Conservation (phyloP, 1,284 basidiomycete species). For the Waitea zeae region DNA sequence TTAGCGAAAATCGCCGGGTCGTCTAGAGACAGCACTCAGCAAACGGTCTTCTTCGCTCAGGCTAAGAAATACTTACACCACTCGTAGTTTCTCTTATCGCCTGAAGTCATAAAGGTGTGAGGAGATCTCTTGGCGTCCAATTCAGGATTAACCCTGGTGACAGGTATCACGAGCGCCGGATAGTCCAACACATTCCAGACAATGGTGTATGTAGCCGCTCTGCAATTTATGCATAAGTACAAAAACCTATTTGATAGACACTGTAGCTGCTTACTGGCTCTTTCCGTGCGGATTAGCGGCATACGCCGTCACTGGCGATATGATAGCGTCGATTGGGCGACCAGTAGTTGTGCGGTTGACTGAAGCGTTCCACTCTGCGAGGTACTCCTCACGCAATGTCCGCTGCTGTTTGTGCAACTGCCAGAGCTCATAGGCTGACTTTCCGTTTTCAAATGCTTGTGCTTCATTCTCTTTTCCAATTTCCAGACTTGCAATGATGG, state of each 20-base stretch:
- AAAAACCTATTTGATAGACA: background rate
- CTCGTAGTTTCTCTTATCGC: slow-evolving; percentile 23
- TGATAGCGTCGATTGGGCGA: slow-evolving; percentile 27
- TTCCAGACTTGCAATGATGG: slow-evolving; percentile 16
- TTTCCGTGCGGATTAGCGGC: slow-evolving; percentile 19
- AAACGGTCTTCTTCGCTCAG: background rate
- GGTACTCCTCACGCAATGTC: slow-evolving; percentile 20
- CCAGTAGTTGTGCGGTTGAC: slow-evolving; percentile 21
- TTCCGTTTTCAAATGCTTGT: slow-evolving; percentile 1
- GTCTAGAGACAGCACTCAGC: slow-evolving; percentile 14
- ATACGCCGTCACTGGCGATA: slow-evolving; percentile 18
- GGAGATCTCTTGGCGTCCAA: slow-evolving; percentile 13
- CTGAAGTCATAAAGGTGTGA: slow-evolving; percentile 17
- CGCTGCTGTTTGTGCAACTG: slow-evolving; percentile 22
- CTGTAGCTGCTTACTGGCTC: slow-evolving; percentile 17
- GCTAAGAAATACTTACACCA: slow-evolving; percentile 18
- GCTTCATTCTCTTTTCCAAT: slow-evolving; percentile 5
- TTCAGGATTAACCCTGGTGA: slow-evolving; percentile 18
- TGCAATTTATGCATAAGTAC: slow-evolving; percentile 4
- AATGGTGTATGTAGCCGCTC: slow-evolving; percentile 10
- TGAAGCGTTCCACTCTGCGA: slow-evolving; percentile 29
- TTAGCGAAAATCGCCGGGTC: slow-evolving; percentile 24
- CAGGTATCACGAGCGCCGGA: slow-evolving; percentile 25
- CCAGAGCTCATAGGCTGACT: slow-evolving; percentile 23
- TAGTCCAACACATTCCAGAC: slow-evolving; percentile 21